Percentiles rank a stretch among this genome's conserved stretches.
phyloP scores from a whole-genome alignment of 108 stramenopile species.

The Ochromonas danica region DNA sequence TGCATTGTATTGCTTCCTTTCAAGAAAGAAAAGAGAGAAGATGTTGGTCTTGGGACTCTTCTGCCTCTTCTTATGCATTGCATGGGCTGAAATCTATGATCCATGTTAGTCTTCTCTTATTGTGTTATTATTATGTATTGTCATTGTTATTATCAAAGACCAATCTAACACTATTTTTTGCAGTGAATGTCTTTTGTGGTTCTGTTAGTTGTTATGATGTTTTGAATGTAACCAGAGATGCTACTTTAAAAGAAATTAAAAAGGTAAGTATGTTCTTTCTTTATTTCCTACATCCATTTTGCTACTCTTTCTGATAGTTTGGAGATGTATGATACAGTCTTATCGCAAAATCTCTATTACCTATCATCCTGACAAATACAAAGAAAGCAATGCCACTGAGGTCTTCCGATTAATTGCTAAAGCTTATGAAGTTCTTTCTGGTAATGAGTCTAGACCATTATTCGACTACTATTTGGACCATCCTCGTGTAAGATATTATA shows the following conservation, averaged over 20 bases:
- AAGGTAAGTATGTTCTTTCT: not conserved
- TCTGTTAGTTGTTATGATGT: conserved; percentile 3
- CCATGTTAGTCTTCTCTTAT: not conserved
- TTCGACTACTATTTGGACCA: not conserved
- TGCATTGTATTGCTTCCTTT: not conserved
- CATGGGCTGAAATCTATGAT: not conserved
- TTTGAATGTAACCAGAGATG: not conserved
- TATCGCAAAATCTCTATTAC: not conserved
- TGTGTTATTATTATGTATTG: not conserved
- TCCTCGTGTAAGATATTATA: not conserved
- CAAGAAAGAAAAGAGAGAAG: not conserved
- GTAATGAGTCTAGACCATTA: not conserved
- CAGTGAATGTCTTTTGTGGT: conserved; percentile 22
- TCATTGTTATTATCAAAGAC: not conserved
- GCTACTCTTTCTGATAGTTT: not conserved
- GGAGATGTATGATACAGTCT: not conserved
- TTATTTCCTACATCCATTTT: not conserved
- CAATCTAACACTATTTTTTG: too few species aligned
- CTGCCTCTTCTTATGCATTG: not conserved
- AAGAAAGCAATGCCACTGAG: conserved; percentile 23
- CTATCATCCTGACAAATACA: conserved; percentile 29
- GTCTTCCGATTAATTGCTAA: not conserved
- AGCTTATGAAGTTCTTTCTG: not conserved
- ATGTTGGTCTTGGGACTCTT: not conserved
- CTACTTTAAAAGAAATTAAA: conserved; percentile 7